These are phyloP conservation scores for Ophioceras dolichostomum DNA, from an alignment of 2,329 filamentous ascomycete species.

Conservation along the genomic window DNA sequence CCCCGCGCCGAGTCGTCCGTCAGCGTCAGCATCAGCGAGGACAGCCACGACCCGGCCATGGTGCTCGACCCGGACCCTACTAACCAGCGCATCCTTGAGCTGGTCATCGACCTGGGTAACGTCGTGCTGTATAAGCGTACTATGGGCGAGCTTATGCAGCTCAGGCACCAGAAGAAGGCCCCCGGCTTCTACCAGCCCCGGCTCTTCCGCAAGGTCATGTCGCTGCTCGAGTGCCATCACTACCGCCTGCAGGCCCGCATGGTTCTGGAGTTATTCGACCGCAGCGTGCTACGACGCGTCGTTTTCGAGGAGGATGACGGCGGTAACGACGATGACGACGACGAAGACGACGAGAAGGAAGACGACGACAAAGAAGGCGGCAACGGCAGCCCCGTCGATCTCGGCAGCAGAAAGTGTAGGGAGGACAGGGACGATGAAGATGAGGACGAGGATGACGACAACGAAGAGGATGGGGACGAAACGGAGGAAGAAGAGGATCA, in stretches of 20 bases:
- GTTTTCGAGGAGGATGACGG: constrained; percentile 62
- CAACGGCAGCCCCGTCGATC: too few species aligned
- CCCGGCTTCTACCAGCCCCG: constrained; percentile 62
- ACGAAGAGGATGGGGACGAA: constrained; percentile 16
- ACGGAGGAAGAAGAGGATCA: constrained; percentile 12
- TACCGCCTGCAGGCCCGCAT: constrained; percentile 81
- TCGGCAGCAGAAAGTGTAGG: too few species aligned
- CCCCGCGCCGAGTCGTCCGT: constrained; percentile 24
- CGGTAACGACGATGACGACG: constrained; percentile 10
- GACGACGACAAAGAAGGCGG: constrained; percentile 19
- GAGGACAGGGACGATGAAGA: constrained; percentile 11
- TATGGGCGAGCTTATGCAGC: constrained; percentile 65
- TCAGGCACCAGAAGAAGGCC: constrained; percentile 64
- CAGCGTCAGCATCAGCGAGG: constrained; percentile 12
- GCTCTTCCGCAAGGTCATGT: constrained; percentile 78
- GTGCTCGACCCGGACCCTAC: constrained; percentile 26
- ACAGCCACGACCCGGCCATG: constrained; percentile 14
- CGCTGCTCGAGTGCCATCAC: constrained; percentile 76
- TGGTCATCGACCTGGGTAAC: constrained; percentile 82
- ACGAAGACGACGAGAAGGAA: constrained; percentile 2
- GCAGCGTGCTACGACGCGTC: constrained; percentile 71
- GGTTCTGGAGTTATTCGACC: constrained; percentile 90
- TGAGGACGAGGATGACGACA: constrained; percentile 17
- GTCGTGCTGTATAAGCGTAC: constrained; percentile 86
- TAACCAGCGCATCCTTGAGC: constrained; percentile 70